Conservation (phyloP, 352 stramenopile species). For the Phytophthora sansomeana region DNA sequence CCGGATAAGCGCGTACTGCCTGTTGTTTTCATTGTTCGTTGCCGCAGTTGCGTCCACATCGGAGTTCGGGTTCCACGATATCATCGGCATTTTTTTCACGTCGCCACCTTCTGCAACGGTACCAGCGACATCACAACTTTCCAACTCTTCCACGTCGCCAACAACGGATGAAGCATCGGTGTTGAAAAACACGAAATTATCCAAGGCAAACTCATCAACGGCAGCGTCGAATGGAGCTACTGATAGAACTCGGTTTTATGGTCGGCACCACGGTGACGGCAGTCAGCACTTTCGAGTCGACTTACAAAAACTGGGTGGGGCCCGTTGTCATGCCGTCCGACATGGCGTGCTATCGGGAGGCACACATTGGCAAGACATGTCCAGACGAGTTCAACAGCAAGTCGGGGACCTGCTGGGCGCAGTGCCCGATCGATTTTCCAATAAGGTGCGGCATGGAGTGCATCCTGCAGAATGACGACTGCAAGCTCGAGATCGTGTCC, state of each 20-base stretch:
- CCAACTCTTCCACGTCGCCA: neutral
- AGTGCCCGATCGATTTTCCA: slow-evolving; percentile 53
- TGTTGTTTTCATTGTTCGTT: slow-evolving; percentile 7
- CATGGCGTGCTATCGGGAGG: slow-evolving; percentile 41
- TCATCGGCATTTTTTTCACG: slow-evolving; percentile 5
- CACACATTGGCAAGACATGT: slow-evolving; percentile 30
- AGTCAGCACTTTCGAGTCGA: slow-evolving; percentile 21
- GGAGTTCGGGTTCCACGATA: slow-evolving; percentile 10
- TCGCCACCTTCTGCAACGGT: slow-evolving; percentile 4
- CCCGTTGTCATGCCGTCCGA: slow-evolving; percentile 14
- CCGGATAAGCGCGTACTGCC: neutral
- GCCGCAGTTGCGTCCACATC: neutral
- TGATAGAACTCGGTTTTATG: neutral
- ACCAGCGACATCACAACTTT: neutral
- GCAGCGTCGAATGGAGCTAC: neutral
- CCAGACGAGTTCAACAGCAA: slow-evolving; percentile 41
- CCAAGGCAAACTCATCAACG: neutral
- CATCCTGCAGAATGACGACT: slow-evolving; percentile 49
- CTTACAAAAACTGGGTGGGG: slow-evolving; percentile 25
- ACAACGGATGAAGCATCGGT: neutral
- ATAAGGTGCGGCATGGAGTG: slow-evolving; percentile 60
- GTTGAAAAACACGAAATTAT: neutral
- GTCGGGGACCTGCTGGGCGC: slow-evolving; percentile 46
- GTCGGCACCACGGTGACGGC: slow-evolving; percentile 8
- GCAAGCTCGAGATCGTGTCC: slow-evolving; percentile 36